Evolutionary conservation across 179 eudicot species (phyloP).

Genomic region (Actinidia arguta): DNA sequence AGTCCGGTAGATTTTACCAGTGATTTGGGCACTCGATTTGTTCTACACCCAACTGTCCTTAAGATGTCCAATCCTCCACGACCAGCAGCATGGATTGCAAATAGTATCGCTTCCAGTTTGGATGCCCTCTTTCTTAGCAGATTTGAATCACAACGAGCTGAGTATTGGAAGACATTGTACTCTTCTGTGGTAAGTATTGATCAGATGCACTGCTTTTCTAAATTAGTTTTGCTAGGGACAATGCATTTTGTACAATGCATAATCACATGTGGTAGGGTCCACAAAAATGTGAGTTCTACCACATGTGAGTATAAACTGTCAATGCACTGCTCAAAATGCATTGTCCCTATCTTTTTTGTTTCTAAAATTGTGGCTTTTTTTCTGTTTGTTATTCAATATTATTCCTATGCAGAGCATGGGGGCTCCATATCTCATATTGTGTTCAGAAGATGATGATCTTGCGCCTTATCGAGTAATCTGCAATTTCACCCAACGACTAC

Average conservation of each 20-base stretch:
- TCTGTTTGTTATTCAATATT: not conserved
- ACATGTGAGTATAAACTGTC: too few relatives aligned
- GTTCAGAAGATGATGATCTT: conserved; percentile 93
- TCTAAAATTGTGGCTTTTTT: not conserved
- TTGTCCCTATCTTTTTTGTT: too few relatives aligned
- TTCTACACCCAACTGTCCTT: conserved; percentile 85
- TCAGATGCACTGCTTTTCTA: conserved; percentile 9
- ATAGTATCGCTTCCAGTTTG: conserved; percentile 71
- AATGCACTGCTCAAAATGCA: too few relatives aligned
- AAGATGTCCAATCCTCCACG: conserved; percentile 74
- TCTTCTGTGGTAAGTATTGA: conserved; percentile 75
- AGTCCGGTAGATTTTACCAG: conserved; percentile 93
- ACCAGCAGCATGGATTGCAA: conserved; percentile 72
- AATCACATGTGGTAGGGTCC: too few relatives aligned
- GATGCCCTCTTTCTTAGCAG: conserved; percentile 82
- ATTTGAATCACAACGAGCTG: conserved; percentile 95
- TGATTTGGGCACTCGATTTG: conserved; percentile 78
- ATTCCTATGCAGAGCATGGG: conserved; percentile 60
- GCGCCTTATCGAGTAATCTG: conserved; percentile 76
- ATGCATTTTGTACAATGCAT: too few relatives aligned
- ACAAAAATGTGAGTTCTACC: too few relatives aligned
- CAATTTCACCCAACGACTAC: conserved; percentile 71
- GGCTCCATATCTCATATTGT: conserved; percentile 89
- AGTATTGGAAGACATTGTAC: conserved; percentile 96
- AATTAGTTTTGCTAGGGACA: too few relatives aligned